Percentiles rank a stretch among this genome's conserved stretches.
These are phyloP conservation scores for Nannochloris sp. DNA, from an alignment of 139 green algal genomes.

Conservation along the genomic window DNA sequence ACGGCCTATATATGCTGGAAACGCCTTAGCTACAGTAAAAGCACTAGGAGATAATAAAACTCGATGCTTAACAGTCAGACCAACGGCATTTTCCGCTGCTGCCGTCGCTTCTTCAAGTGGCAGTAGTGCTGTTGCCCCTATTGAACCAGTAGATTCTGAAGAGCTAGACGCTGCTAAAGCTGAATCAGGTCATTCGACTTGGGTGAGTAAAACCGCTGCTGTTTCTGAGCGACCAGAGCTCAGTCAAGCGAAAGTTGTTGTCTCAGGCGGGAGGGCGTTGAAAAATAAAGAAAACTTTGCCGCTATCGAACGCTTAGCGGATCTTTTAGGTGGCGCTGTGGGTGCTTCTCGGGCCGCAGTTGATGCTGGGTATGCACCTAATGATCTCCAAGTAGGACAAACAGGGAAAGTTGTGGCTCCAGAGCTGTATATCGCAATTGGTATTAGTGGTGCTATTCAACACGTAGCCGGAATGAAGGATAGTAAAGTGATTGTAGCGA, in stretches of 20 bases:
- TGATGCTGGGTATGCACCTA: slow-evolving; percentile 78
- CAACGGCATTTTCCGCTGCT: slow-evolving; percentile 61
- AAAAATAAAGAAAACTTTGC: slow-evolving; percentile 79
- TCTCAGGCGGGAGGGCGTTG: slow-evolving; percentile 77
- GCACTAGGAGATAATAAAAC: slow-evolving; percentile 8
- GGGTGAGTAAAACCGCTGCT: slow-evolving; percentile 34
- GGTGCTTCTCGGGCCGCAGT: slow-evolving; percentile 85
- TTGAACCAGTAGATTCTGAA: slow-evolving; percentile 37
- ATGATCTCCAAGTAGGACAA: slow-evolving; percentile 93
- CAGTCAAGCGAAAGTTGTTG: slow-evolving; percentile 54
- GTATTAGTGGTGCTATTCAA: slow-evolving; percentile 93
- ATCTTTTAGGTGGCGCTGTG: slow-evolving; percentile 76
- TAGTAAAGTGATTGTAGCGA: slow-evolving; percentile 83
- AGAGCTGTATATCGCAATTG: slow-evolving; percentile 88
- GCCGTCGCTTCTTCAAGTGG: no score
- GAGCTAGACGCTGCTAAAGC: slow-evolving; percentile 31
- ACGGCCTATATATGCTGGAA: slow-evolving; percentile 86
- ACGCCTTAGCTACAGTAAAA: slow-evolving; percentile 72
- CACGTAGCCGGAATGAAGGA: slow-evolving; percentile 90
- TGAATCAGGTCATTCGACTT: slow-evolving; percentile 20
- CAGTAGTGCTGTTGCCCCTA: slow-evolving; percentile 1
- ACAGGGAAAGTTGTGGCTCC: slow-evolving; percentile 94
- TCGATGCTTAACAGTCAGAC: slow-evolving; percentile 61
- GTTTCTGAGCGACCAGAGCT: slow-evolving; percentile 67
- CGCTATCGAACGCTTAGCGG: slow-evolving; percentile 74